A percentile compares a stretch with the other conserved stretches of the same genome.
Evolutionary conservation across 352 stramenopile species (phyloP).

Genomic region (Discostella stelligera): DNA sequence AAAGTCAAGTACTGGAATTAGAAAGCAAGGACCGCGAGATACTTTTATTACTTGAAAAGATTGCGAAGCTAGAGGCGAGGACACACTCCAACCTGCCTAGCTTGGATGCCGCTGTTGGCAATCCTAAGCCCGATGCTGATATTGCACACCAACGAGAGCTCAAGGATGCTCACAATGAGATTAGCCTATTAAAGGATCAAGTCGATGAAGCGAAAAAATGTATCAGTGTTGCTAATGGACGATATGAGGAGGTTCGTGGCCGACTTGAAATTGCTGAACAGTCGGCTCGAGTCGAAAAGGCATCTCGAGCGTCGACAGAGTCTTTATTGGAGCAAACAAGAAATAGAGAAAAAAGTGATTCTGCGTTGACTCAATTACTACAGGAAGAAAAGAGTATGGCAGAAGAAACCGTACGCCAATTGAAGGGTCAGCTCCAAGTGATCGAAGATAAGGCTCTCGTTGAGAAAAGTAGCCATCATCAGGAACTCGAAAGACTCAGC

Average conservation of each 20-base stretch:
- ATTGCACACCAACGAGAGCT: constrained; percentile 24
- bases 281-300: constrained; percentile 21
- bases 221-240: constrained; percentile 17
- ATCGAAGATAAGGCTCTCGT: constrained; percentile 11
- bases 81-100: background rate
- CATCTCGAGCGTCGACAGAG: constrained; percentile 19
- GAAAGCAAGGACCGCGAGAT: background rate
- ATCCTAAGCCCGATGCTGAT: background rate
- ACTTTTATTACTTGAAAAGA: background rate
- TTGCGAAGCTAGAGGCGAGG: background rate
- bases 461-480: constrained; percentile 6
- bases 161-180: constrained; percentile 15
- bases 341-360: constrained; percentile 23
- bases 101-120: background rate
- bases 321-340: constrained; percentile 33
- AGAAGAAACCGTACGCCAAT: constrained; percentile 12
- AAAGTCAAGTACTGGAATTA: background rate
- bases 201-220: constrained; percentile 16
- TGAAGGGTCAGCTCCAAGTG: constrained; percentile 24
- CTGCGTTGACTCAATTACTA: constrained; percentile 12
- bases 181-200: constrained; percentile 16
- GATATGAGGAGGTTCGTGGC: constrained; percentile 10
- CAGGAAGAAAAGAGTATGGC: constrained; percentile 32
- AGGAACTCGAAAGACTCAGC: constrained; percentile 12
- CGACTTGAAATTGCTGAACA: constrained; percentile 27